phyloP scores from a whole-genome alignment of 2,329 filamentous ascomycete species.

The Xylariaceae sp. region DNA sequence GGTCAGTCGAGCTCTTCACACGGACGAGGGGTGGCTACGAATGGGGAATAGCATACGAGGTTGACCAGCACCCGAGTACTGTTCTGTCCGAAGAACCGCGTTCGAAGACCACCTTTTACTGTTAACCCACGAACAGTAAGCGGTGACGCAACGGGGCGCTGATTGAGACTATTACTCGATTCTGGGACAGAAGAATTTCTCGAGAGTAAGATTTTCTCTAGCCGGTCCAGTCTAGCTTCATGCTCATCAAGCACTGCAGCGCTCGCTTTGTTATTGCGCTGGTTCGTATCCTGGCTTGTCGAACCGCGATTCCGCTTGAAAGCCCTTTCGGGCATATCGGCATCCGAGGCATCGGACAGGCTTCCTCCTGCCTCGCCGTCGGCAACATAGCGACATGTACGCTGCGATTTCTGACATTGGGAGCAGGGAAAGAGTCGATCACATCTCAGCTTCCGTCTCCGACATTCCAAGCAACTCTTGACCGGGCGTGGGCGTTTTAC shows the following conservation, averaged over 20 bases:
- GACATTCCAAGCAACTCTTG: constrained; percentile 35
- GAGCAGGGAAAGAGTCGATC: constrained; percentile 59
- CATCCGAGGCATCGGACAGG: constrained; percentile 54
- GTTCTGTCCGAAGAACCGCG: constrained; percentile 57
- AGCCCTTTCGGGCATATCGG: constrained; percentile 29
- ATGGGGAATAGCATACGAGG: constrained; percentile 43
- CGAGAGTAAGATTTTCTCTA: constrained; percentile 54
- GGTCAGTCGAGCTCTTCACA: constrained; percentile 5
- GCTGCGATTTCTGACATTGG: constrained; percentile 61
- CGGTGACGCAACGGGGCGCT: constrained; percentile 41
- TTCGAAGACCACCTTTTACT: constrained; percentile 52
- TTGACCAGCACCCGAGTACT: constrained; percentile 57
- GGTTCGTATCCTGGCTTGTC: constrained; percentile 10
- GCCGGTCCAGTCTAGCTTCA: constrained; percentile 52
- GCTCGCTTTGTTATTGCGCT: constrained; percentile 31
- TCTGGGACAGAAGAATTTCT: constrained; percentile 40
- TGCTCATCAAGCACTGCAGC: constrained; percentile 50
- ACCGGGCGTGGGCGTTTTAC: constrained; percentile 36
- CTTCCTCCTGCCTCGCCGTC: constrained; percentile 51
- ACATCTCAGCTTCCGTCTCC: constrained; percentile 59
- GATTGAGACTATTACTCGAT: constrained; percentile 25
- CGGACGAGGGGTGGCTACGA: not conserved
- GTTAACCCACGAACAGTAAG: constrained; percentile 53
- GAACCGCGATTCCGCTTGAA: constrained; percentile 28
- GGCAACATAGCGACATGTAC: constrained; percentile 55